Conservation (phyloP, 2,329 filamentous ascomycete species). For the Pseudocercospora crystallina region DNA sequence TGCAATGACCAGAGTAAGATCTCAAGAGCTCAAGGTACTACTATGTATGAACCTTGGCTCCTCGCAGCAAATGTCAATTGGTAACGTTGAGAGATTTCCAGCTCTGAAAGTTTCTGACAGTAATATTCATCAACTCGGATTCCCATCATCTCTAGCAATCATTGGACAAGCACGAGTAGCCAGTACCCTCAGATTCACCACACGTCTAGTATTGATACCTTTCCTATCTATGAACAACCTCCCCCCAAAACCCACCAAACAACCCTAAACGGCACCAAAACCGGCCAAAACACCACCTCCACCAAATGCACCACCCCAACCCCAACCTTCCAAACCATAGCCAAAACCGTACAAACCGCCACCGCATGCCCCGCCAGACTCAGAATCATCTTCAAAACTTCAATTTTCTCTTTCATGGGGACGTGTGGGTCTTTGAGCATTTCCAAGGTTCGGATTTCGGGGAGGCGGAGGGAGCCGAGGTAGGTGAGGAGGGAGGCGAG, state of each 20-base stretch:
- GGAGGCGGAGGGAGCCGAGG: conserved; percentile 14
- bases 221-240: no score
- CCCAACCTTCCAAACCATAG: conserved; percentile 28
- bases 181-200: no score
- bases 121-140: neutral
- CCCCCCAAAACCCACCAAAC: conserved; percentile 25
- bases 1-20: no score
- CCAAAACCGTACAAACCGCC: conserved; percentile 26
- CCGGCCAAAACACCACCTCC: conserved; percentile 31
- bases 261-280: conserved; percentile 28
- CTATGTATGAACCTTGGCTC: no score
- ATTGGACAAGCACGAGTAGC: conserved; percentile 1
- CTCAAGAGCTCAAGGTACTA: no score
- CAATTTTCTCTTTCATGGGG: conserved; percentile 25
- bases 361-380: conserved; percentile 25
- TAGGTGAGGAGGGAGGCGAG: conserved; percentile 8
- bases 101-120: neutral
- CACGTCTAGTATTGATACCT: no score
- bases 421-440: conserved; percentile 21
- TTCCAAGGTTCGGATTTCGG: conserved; percentile 18
- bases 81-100: no score
- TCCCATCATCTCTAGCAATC: neutral
- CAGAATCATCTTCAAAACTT: conserved; percentile 27
- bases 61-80: no score
- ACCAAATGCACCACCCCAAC: conserved; percentile 28